Conservation (phyloP, 2,329 filamentous ascomycete species). For the Fusarium nygamai region DNA sequence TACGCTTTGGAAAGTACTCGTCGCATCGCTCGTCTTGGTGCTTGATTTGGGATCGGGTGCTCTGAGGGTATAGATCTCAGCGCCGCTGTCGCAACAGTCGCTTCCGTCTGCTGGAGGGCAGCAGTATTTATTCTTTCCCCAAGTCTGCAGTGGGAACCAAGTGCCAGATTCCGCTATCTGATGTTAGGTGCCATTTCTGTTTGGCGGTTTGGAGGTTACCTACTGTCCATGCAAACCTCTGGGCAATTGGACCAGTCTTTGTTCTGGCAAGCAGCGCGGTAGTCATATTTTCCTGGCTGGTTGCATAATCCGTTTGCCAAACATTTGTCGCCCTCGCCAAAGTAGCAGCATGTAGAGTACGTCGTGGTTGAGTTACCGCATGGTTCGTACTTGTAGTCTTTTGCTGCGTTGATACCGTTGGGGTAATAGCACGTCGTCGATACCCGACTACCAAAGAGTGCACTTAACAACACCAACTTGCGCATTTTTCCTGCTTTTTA, state of each 20-base stretch:
- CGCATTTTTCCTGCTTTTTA: background rate
- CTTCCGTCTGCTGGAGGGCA: constrained; percentile 22
- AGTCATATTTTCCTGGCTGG: constrained; percentile 20
- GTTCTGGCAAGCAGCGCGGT: constrained; percentile 37
- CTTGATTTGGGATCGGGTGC: background rate
- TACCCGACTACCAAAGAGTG: background rate
- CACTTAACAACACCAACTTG: background rate
- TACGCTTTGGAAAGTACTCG: background rate
- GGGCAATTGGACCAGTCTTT: constrained; percentile 38
- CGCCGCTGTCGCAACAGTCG: constrained; percentile 30
- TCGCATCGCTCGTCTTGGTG: background rate
- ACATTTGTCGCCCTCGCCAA: constrained; percentile 36
- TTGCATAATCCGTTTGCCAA: constrained; percentile 34
- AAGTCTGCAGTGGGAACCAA: constrained; percentile 23
- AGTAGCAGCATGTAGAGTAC: constrained; percentile 37
- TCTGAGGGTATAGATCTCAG: constrained; percentile 24
- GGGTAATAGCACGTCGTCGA: constrained; percentile 36
- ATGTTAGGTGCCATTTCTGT: background rate
- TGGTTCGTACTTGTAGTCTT: constrained; percentile 38
- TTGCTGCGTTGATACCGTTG: constrained; percentile 30
- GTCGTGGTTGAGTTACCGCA: constrained; percentile 25
- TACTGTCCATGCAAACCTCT: constrained; percentile 34
- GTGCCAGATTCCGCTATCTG: constrained; percentile 7
- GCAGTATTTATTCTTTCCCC: constrained; percentile 36
- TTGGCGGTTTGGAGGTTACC: background rate